Evolutionary conservation across 805 yeast species (phyloP), one percentile per base, ranked within the genome.

Genomic region (Yarrowia sp.): DNA sequence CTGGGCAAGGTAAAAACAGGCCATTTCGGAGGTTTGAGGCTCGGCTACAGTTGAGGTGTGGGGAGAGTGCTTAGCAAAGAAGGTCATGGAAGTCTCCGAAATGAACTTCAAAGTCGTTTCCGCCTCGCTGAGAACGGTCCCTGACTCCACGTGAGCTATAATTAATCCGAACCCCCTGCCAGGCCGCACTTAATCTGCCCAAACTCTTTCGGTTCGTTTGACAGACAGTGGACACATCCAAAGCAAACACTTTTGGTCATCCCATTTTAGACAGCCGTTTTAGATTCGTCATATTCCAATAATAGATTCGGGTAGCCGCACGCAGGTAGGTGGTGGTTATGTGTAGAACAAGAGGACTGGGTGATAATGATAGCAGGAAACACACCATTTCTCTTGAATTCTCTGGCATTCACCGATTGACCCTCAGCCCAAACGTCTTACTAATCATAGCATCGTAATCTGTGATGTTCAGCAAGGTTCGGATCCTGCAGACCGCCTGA

Each of bases 401-500:
- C 32, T 3, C 32, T 5, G 40, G 3, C 40, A 2, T 38, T 38
- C 40, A 9, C 40, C 40, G 3, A 38, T 38, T 38, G 40, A 10
- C 40, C 36, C 9, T 11, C 16, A 2, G 19, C 19, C 19, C 19
- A 19, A 19, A 1, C 9, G 8, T 14, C 26, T 50, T 15, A 50
- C 40, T 50, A 50, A 53, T 38, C 36, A 53, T 1, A 22, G 22
- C 59, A 53, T 55, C 61, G 40, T 55, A 55, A 55, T 42, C 61
- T 55, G 61, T 55, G 61, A 55, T 40, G 38, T 40, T 36, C 26
- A 40, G 35, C 46, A 55, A 55, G 61, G 61, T 55, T 55, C 46
- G 16, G 61, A 35, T 52, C 9, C 46, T 55, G 61, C 46, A 55
- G 43, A 8, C 15, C 46, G 61, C 43, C 46, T 55, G 61, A 55